Percentiles rank a stretch among this genome's conserved stretches.
phyloP scores from a whole-genome alignment of 2,329 filamentous ascomycete genomes.

The Exophiala sp. region DNA sequence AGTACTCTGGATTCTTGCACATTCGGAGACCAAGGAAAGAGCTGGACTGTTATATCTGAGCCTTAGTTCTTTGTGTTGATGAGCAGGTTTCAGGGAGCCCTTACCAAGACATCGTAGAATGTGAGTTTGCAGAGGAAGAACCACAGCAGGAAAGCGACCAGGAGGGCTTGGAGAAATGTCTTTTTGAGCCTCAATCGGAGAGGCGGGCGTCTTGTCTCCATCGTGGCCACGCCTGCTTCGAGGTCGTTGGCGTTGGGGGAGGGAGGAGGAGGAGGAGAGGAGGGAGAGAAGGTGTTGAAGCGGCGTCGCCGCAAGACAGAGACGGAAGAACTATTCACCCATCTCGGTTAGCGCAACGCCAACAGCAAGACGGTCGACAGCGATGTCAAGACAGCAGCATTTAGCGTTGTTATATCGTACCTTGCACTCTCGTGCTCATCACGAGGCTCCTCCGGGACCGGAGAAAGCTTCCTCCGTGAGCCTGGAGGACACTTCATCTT shows the following conservation, averaged over 20 bases:
- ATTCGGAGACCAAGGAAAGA: neutral
- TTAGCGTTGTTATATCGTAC: neutral
- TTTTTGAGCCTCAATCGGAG: constrained; percentile 3
- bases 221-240: constrained; percentile 8
- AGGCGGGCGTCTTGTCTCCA: constrained; percentile 4
- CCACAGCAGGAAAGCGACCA: constrained; percentile 1
- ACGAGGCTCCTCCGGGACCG: constrained; percentile 1
- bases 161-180: neutral
- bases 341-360: neutral
- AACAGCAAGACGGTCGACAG: constrained; percentile 5
- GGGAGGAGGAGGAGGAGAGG: constrained; percentile 1
- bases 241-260: neutral
- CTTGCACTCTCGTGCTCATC: neutral
- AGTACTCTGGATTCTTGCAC: constrained; percentile 3
- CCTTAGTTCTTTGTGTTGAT: neutral
- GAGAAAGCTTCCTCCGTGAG: neutral
- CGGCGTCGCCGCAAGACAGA: neutral
- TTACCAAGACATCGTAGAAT: constrained; percentile 2
- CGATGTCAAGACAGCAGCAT: neutral
- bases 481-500: too few species aligned
- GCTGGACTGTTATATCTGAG: neutral
- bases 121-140: constrained; percentile 6
- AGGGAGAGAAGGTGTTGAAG: neutral
- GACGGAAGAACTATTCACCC: constrained; percentile 5
- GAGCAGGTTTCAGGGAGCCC: neutral